Evolutionary conservation across 768 basidiomycete species (phyloP), one percentile per base, ranked within the genome.

Genomic region (Suillus discolor): DNA sequence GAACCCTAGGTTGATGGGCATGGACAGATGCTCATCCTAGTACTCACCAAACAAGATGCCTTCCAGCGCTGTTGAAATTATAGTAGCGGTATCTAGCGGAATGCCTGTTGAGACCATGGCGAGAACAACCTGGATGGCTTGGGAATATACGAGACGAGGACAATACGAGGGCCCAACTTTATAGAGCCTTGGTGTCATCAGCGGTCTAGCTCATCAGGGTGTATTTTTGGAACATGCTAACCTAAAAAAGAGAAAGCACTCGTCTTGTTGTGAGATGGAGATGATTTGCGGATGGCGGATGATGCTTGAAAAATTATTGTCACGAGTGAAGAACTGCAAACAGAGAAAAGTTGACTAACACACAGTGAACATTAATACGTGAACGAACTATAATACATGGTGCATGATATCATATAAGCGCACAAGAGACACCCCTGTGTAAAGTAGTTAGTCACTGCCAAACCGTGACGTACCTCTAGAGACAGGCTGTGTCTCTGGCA

Each of bases 41-140:
- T 16, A 51, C 65, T 66, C 39, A 71, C 74, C 73, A 66, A 74
- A 74, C 13, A 75, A 66, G 59, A 74, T 70, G 3, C 47, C 68
- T 63, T 74, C 74, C n/a, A 75, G 64, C 20, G 67, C 62, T 12
- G 71, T 72, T 34, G 74, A 74, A 15, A 75, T 44, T 13, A 74
- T 63, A 20, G 66, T 67, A 5, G 69, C 71, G 23, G 70, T 69
- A 59, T 76, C 72, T 13, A 71, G 63, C 51, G 65, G 57, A 49
- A 69, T 60, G 31, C 54, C 54, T 5, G 62, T 61, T 36, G 63
- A 55, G 20, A 1, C 31, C 54, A 55, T 55, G 11, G 31, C 11
- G 20, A 34, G 53, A 31, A 12, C 11, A 31, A 53, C 16, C 16
- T 18, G 28, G 9, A 55, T 34, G 11, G 20, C 31, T 55, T 31